These are phyloP conservation scores for Ramichloridium luteum DNA, from an alignment of 2,329 filamentous ascomycete species.

Conservation along the genomic window DNA sequence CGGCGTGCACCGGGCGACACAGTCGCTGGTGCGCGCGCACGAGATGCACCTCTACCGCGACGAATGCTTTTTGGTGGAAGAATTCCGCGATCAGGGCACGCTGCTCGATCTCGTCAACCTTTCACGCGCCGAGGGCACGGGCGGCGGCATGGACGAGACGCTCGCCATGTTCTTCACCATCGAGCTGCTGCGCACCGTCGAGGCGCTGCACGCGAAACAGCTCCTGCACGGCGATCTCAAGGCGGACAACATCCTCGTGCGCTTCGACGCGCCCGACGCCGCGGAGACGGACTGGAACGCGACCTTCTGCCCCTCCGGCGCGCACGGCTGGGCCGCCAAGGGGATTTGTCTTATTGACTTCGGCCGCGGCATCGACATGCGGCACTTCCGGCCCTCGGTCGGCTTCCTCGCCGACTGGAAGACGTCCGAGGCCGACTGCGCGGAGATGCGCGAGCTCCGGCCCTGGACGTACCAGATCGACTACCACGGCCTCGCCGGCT, in stretches of 20 bases:
- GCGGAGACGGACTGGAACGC: conserved; percentile 38
- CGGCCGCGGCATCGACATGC: conserved; percentile 88
- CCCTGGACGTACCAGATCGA: conserved; percentile 98
- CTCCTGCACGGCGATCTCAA: conserved; percentile 92
- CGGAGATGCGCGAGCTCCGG: conserved; percentile 85
- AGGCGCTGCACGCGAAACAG: conserved; percentile 66
- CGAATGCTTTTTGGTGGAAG: conserved; percentile 79
- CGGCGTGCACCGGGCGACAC: conserved; percentile 53
- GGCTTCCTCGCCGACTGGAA: conserved; percentile 96
- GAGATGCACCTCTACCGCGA: conserved; percentile 87
- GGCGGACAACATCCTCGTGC: conserved; percentile 85
- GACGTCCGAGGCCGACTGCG: conserved; percentile 73
- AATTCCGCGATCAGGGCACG: conserved; percentile 80
- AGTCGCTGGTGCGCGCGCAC: conserved; percentile 70
- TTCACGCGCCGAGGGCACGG: conserved; percentile 48
- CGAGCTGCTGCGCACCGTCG: conserved; percentile 80
- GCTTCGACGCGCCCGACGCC: conserved; percentile 50
- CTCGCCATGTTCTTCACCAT: conserved; percentile 92
- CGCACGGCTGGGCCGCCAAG: conserved; percentile 64
- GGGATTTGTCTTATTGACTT: conserved; percentile 89
- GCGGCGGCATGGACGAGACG: conserved; percentile 74
- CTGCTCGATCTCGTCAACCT: conserved; percentile 89
- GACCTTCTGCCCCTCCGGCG: conserved; percentile 62
- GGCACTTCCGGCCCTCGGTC: conserved; percentile 60
- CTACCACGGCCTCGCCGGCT: conserved; percentile 83